Base-by-base conservation (phyloP, 345 rosid species). In the Acer negundo region DNA sequence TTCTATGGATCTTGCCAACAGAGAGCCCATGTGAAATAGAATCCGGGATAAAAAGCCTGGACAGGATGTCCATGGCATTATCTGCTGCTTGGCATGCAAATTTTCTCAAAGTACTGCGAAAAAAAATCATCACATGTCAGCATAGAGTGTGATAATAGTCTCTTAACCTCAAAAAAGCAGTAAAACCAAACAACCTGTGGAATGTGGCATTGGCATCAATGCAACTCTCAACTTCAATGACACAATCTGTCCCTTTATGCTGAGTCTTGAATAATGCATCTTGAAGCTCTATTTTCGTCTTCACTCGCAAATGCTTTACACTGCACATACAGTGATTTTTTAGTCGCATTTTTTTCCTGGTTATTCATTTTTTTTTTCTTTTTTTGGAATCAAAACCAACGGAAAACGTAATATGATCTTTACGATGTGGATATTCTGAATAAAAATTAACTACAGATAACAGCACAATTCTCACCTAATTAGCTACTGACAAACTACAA, bases 141-240 rank as follows among this genome's bases (percentile, higher is more conserved):
- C 61, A 89, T 69, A 83, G 44, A 83, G 44, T 10, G 75, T 67
- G 23, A 58, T 7, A 73, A 80, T 53, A 53, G 23, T 62, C 38
- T 64, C 24, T 69, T 42, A 74, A 74, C 67, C 9, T 38, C 5
- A 17, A 24, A 78, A 31, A 80, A 82, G 71, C 64, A 68, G 24
- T 28, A 75, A 62, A 78, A 70, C 49, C 47, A 40, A 47, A 51
- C 19, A 80, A 93, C 98, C 98, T 90, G 84, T 95, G 98, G 83
- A 90, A 86, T 65, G 80, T 58, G 55, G 95, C 87, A 83, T 95
- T 95, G 74, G 87, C 78, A 75, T 79, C 80, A 35, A 93, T 95
- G 87, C 87, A 67, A 77, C 98, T 95, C 83, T 92, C 90, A 82
- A 92, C 94, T 88, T 95, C 98, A 91, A 93, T 86, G 44, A 95